phyloP scores from a whole-genome alignment of 108 stramenopile genomes.

The Thalassiosira profunda region DNA sequence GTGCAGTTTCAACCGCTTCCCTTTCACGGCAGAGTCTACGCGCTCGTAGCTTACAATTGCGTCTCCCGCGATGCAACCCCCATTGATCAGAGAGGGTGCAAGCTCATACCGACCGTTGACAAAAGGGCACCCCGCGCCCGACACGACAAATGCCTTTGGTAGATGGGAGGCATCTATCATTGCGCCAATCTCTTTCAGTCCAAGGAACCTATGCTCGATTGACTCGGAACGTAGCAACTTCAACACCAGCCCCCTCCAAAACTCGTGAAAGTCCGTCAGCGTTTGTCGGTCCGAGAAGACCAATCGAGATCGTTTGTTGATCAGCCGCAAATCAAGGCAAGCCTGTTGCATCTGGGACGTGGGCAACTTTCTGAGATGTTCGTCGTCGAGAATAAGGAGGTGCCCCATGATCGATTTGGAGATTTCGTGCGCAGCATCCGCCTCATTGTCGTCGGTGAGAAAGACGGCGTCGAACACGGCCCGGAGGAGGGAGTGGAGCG shows the following conservation, averaged over 20 bases:
- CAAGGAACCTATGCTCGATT: conserved; percentile 2
- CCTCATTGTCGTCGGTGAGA: not conserved
- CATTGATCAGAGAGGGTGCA: not conserved
- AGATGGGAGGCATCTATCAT: not conserved
- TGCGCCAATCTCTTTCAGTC: not conserved
- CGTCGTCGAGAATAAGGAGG: not conserved
- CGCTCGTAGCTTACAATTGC: not conserved
- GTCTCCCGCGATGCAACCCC: not conserved
- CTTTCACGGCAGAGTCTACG: not conserved
- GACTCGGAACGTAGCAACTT: conserved; percentile 1
- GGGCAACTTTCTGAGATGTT: not conserved
- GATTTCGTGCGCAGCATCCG: not conserved
- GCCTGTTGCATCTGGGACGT: not conserved
- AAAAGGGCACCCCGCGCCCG: not conserved
- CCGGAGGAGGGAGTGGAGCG: not conserved
- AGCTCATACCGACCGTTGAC: conserved; percentile 5
- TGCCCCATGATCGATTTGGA: not conserved
- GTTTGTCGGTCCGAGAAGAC: not conserved
- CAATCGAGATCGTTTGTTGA: not conserved
- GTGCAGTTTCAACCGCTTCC: not conserved
- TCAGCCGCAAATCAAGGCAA: not conserved
- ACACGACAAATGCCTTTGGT: not conserved
- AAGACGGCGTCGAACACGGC: not conserved
- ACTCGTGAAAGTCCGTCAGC: conserved; percentile 1
- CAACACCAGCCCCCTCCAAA: conserved; percentile 4